phyloP scores from a whole-genome alignment of 768 basidiomycete species.

The Termitomyces sp. region DNA sequence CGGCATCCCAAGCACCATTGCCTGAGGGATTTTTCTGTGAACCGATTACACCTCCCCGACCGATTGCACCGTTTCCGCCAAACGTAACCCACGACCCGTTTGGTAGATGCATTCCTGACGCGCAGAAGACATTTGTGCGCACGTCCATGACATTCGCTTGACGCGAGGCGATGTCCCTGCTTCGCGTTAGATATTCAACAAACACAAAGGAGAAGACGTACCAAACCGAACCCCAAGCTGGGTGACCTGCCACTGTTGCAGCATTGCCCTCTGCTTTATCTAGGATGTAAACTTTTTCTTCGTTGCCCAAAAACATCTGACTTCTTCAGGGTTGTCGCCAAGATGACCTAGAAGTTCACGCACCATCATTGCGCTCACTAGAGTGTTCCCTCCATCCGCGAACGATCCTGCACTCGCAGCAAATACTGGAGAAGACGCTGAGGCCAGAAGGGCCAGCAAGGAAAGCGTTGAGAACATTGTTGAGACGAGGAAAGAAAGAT shows the following conservation, averaged over 20 bases:
- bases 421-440: constrained; percentile 22
- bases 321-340: background rate
- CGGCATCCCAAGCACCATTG: constrained; percentile 52
- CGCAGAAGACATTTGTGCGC: constrained; percentile 71
- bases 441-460: constrained; percentile 30
- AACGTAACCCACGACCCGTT: constrained; percentile 73
- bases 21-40: constrained; percentile 41
- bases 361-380: constrained; percentile 51
- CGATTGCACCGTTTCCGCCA: constrained; percentile 75
- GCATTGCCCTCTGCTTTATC: constrained; percentile 86
- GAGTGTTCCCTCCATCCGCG: constrained; percentile 38
- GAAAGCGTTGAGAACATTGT: constrained; percentile 3
- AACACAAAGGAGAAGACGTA: constrained; percentile 16
- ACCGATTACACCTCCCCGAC: constrained; percentile 55
- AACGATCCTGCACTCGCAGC: constrained; percentile 39
- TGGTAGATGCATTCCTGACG: constrained; percentile 78
- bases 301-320: constrained; percentile 78
- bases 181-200: background rate
- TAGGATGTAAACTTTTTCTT: constrained; percentile 81
- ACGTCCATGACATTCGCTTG: constrained; percentile 66
- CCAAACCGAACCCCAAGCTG: constrained; percentile 75
- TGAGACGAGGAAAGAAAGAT: background rate
- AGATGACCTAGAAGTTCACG: background rate
- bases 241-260: constrained; percentile 58
- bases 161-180: constrained; percentile 59